Conservation (phyloP, 164 flowering plant species). For the Akebia trifoliata region DNA sequence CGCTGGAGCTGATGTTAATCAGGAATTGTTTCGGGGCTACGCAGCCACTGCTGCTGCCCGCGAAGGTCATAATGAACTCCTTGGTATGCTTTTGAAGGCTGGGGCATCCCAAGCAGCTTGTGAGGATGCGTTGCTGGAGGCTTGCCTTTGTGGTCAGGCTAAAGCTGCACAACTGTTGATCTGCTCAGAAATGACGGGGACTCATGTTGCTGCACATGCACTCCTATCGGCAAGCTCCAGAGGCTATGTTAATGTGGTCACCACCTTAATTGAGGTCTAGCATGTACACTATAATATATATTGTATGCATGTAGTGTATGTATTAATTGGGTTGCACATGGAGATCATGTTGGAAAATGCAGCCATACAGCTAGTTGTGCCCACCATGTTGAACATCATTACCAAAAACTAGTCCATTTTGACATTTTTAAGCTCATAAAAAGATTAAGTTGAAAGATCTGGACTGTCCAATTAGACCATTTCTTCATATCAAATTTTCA, state of each 20-base stretch:
- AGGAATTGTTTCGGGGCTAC: slow-evolving; percentile 47
- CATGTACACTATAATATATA: background rate
- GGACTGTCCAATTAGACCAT: too few species aligned
- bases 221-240: slow-evolving; percentile 10
- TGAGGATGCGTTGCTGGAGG: slow-evolving; percentile 54
- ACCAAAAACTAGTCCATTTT: too few species aligned
- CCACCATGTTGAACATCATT: too few species aligned
- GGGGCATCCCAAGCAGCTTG: slow-evolving; percentile 40
- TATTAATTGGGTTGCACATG: too few species aligned
- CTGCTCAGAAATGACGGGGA: background rate
- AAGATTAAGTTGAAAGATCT: too few species aligned
- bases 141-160: slow-evolving; percentile 40
- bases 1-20: slow-evolving; percentile 44
- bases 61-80: slow-evolving; percentile 34
- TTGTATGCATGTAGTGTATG: background rate
- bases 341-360: too few species aligned
- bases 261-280: slow-evolving; percentile 18
- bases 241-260: slow-evolving; percentile 8
- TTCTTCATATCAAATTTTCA: too few species aligned
- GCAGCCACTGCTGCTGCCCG: slow-evolving; percentile 53
- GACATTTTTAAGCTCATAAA: too few species aligned
- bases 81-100: slow-evolving; percentile 33
- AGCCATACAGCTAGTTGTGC: too few species aligned
- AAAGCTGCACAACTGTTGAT: slow-evolving; percentile 26
- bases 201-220: slow-evolving; percentile 15